These are phyloP conservation scores for Exidia glandulosa DNA, from an alignment of 768 basidiomycete genomes.

Conservation along the genomic window DNA sequence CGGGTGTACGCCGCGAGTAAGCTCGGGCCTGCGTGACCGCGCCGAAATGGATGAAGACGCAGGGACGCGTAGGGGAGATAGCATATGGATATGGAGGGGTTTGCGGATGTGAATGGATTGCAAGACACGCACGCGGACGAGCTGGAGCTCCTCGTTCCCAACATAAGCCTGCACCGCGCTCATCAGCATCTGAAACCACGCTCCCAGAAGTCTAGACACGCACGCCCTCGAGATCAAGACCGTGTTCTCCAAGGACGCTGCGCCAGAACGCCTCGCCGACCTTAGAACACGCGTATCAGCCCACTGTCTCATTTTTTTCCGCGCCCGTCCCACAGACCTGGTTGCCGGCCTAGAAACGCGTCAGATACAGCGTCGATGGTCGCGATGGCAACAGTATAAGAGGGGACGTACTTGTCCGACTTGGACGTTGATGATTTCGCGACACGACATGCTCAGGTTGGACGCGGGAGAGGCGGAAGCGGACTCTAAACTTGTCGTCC, in stretches of 20 bases:
- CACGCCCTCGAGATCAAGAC: conserved; percentile 52
- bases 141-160: conserved; percentile 64
- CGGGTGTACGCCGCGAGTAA: too few species aligned
- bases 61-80: too few species aligned
- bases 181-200: not conserved
- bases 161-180: conserved; percentile 35
- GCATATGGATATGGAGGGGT: not conserved
- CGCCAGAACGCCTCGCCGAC: conserved; percentile 80
- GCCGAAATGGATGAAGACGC: too few species aligned
- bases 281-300: conserved; percentile 5
- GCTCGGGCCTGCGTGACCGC: too few species aligned
- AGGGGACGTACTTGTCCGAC: conserved; percentile 51
- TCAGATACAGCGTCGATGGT: not conserved
- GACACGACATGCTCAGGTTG: conserved; percentile 11
- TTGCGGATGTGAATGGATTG: conserved; percentile 1
- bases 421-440: conserved; percentile 82
- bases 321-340: conserved; percentile 31
- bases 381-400: not conserved
- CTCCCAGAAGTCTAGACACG: not conserved
- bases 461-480: not conserved
- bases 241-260: conserved; percentile 79
- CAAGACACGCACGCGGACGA: conserved; percentile 49
- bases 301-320: not conserved
- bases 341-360: conserved; percentile 46
- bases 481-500: not conserved